These are phyloP conservation scores for Flaveria linearis DNA, from an alignment of 129 eudicot species.

Conservation along the genomic window DNA sequence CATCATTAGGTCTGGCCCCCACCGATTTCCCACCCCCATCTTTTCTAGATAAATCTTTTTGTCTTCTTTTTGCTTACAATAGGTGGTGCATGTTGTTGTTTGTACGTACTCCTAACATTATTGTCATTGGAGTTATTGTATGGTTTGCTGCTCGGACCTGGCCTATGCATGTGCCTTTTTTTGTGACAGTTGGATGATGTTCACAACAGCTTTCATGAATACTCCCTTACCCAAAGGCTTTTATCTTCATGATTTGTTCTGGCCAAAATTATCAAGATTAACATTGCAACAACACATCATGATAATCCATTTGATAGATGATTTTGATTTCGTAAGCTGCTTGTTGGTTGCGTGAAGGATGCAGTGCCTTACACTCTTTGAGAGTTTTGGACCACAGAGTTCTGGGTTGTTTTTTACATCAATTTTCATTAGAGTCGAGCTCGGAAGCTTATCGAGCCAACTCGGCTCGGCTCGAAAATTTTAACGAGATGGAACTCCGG, in stretches of 20 bases:
- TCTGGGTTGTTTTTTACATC: constrained; percentile 41
- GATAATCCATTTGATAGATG: constrained; percentile 45
- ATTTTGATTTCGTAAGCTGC: constrained; percentile 9
- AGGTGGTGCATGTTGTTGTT: neutral
- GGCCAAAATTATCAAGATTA: constrained; percentile 44
- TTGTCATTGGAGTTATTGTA: constrained; percentile 21
- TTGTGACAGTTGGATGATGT: constrained; percentile 29
- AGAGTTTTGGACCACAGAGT: constrained; percentile 48
- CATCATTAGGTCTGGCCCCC: constrained; percentile 51
- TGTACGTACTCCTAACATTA: neutral
- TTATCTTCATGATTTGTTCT: constrained; percentile 43
- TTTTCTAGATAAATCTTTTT: constrained; percentile 21
- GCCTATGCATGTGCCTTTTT: neutral
- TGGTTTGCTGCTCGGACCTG: neutral
- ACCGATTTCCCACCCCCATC: constrained; percentile 38
- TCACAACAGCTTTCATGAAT: constrained; percentile 47
- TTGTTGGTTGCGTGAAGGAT: neutral
- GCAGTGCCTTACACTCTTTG: constrained; percentile 37
- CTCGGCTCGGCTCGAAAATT: no score
- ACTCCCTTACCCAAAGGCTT: constrained; percentile 40
- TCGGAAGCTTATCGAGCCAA: no score
- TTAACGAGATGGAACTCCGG: no score
- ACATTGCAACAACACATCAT: constrained; percentile 43
- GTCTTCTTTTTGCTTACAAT: neutral
- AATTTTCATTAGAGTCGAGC: constrained; percentile 38